Evolutionary conservation across 2,329 filamentous ascomycete genomes (phyloP).

Genomic region (Colletotrichum euphorbiae): DNA sequence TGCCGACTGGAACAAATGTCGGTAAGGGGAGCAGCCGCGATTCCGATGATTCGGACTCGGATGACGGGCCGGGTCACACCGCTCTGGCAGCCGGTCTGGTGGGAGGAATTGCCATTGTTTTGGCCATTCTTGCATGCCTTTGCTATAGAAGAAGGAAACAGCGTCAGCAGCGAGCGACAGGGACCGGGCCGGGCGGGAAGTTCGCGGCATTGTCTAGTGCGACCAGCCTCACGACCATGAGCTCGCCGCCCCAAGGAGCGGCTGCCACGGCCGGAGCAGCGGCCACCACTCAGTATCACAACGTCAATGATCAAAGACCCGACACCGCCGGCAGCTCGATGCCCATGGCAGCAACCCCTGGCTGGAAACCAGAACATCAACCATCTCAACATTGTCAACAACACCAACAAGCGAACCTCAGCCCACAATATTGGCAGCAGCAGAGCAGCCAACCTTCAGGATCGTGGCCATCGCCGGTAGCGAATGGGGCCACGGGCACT

Average conservation of each 20-base stretch:
- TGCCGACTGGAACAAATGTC: conserved; percentile 19
- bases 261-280: neutral
- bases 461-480: conserved; percentile 30
- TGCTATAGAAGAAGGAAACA: conserved; percentile 30
- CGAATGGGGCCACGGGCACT: conserved; percentile 22
- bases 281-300: conserved; percentile 21
- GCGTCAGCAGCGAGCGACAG: conserved; percentile 6
- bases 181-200: conserved; percentile 19
- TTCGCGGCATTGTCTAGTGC: conserved; percentile 34
- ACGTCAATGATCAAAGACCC: neutral
- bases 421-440: conserved; percentile 30
- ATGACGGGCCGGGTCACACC: neutral
- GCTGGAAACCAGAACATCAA: conserved; percentile 26
- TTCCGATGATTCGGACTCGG: neutral
- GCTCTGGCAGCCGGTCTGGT: conserved; percentile 23
- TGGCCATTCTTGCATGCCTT: conserved; percentile 20
- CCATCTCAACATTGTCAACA: conserved; percentile 7
- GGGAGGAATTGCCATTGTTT: neutral
- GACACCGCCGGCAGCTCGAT: conserved; percentile 9
- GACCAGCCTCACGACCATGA: conserved; percentile 36
- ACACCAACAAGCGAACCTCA: conserved; percentile 12
- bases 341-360: conserved; percentile 14
- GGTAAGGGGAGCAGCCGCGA: conserved; percentile 1
- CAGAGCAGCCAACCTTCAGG: conserved; percentile 23
- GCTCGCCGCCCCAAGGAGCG: conserved; percentile 19